Evolutionary conservation across 2,329 filamentous ascomycete species (phyloP).

Genomic region (Didymosphaeria variabile): DNA sequence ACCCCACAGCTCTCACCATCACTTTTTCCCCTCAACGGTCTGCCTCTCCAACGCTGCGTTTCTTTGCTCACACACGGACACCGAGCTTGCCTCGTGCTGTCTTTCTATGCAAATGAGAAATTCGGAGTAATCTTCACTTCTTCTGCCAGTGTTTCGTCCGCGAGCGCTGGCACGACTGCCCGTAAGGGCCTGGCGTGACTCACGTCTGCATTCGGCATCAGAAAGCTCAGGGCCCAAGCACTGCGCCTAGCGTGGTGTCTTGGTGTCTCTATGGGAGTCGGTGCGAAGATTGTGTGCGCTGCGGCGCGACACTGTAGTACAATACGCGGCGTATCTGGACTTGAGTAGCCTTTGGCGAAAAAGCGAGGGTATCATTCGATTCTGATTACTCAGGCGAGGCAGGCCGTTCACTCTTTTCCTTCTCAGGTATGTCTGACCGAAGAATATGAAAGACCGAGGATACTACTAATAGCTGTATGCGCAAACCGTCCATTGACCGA

Average conservation of each 20-base stretch:
- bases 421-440: slow-evolving; percentile 56
- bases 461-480: slow-evolving; percentile 50
- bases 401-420: slow-evolving; percentile 71
- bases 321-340: slow-evolving; percentile 83
- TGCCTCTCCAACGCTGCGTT: slow-evolving; percentile 92
- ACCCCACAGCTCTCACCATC: slow-evolving; percentile 34
- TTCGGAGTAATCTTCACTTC: slow-evolving; percentile 94
- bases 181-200: slow-evolving; percentile 88
- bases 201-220: slow-evolving; percentile 88
- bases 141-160: slow-evolving; percentile 47
- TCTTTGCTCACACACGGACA: slow-evolving; percentile 86
- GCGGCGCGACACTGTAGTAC: slow-evolving; percentile 84
- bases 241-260: slow-evolving; percentile 1
- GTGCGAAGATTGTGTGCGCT: slow-evolving; percentile 91
- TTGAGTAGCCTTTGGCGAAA: slow-evolving; percentile 51
- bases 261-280: slow-evolving; percentile 81
- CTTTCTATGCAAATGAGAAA: slow-evolving; percentile 85
- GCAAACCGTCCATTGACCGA: not conserved
- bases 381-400: slow-evolving; percentile 90
- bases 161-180: slow-evolving; percentile 67
- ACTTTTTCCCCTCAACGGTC: slow-evolving; percentile 70
- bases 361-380: slow-evolving; percentile 77
- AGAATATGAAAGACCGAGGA: slow-evolving; percentile 35
- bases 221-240: slow-evolving; percentile 75
- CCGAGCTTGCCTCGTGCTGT: slow-evolving; percentile 39